Percentiles rank a stretch among this genome's conserved stretches.
Conservation (phyloP, 208 protist genomes). For the Leishmania arabica region DNA sequence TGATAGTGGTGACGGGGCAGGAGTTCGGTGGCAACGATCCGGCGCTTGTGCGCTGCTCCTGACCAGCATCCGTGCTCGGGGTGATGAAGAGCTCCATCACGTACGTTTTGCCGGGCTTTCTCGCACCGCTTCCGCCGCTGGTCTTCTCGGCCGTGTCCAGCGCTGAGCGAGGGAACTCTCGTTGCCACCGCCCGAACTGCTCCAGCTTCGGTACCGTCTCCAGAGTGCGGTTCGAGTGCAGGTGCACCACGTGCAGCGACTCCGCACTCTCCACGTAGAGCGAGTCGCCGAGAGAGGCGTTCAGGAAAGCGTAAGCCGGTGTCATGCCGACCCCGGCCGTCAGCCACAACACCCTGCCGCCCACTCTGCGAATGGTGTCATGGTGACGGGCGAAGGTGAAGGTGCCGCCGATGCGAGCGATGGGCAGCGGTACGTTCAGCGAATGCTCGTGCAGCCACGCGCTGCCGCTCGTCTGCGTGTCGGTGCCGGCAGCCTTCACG, state of each 20-base stretch:
- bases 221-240: constrained; percentile 67
- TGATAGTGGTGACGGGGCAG: constrained; percentile 12
- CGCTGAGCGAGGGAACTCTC: constrained; percentile 10
- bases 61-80: background rate
- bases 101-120: constrained; percentile 19
- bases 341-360: constrained; percentile 69
- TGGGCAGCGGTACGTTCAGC: constrained; percentile 52
- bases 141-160: background rate
- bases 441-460: constrained; percentile 63
- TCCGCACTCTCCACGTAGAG: constrained; percentile 32
- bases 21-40: background rate
- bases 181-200: constrained; percentile 51
- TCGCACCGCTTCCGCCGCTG: background rate
- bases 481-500: constrained; percentile 44
- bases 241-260: constrained; percentile 64
- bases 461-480: constrained; percentile 44
- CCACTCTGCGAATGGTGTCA: constrained; percentile 36
- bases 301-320: constrained; percentile 60
- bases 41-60: background rate
- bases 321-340: constrained; percentile 81
- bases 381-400: constrained; percentile 73
- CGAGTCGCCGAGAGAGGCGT: constrained; percentile 35
- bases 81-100: constrained; percentile 33
- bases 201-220: constrained; percentile 54
- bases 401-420: constrained; percentile 51